Evolutionary conservation across 768 basidiomycete genomes (phyloP).

Genomic region (Tulasnella calospora): DNA sequence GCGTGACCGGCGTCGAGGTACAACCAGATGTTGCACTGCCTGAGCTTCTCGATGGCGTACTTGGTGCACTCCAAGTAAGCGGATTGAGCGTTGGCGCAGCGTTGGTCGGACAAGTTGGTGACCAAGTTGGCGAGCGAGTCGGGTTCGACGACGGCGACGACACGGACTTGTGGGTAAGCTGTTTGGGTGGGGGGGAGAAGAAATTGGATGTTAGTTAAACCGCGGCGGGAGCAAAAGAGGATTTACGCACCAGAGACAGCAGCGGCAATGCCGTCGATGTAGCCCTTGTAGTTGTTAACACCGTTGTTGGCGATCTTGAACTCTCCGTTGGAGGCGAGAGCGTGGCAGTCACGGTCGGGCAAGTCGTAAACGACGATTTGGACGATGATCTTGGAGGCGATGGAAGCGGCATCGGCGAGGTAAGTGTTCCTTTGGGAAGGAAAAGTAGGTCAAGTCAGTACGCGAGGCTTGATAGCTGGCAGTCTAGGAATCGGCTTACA

Average conservation of each 20-base stretch:
- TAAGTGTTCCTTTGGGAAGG: slow-evolving; percentile 47
- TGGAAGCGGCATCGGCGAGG: slow-evolving; percentile 50
- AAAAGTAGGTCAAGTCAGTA: no score
- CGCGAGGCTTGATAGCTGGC: slow-evolving; percentile 45
- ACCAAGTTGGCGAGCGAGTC: slow-evolving; percentile 66
- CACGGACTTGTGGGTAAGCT: slow-evolving; percentile 55
- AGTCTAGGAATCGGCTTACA: slow-evolving; percentile 47
- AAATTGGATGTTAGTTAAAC: no score
- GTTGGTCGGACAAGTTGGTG: slow-evolving; percentile 57
- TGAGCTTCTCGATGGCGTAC: slow-evolving; percentile 46
- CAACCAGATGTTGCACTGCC: slow-evolving; percentile 52
- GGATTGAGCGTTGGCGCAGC: slow-evolving; percentile 51
- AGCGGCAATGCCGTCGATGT: slow-evolving; percentile 60
- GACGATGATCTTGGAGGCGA: slow-evolving; percentile 42
- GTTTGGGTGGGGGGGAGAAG: no score
- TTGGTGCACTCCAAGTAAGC: slow-evolving; percentile 42
- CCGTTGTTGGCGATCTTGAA: slow-evolving; percentile 36
- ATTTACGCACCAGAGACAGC: slow-evolving; percentile 46
- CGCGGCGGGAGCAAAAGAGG: slow-evolving; percentile 45
- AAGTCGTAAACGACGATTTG: slow-evolving; percentile 49
- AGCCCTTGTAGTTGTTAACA: slow-evolving; percentile 40
- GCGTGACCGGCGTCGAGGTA: slow-evolving; percentile 54
- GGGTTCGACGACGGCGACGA: slow-evolving; percentile 62
- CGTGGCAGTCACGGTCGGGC: slow-evolving; percentile 47
- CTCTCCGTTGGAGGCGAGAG: slow-evolving; percentile 38